Percentiles rank a stretch among this genome's conserved stretches.
Conservation (phyloP, 305 asterid genomes). For the Fraxinus floribunda region DNA sequence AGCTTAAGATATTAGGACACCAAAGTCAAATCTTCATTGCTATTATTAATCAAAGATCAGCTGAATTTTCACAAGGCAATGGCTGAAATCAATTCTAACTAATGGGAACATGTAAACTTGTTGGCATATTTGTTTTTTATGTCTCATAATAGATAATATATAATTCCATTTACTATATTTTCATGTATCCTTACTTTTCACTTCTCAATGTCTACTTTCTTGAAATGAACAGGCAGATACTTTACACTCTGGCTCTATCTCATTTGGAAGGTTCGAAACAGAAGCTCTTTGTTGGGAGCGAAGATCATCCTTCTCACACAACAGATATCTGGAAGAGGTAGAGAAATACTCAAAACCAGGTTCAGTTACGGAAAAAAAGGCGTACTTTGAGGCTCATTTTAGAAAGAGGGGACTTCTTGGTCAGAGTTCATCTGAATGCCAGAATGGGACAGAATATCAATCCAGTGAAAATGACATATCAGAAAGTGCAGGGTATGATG, state of each 20-base stretch:
- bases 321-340: constrained; percentile 83
- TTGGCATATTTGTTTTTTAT: neutral
- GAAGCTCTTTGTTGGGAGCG: constrained; percentile 88
- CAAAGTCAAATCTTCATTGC: neutral
- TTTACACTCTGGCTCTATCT: constrained; percentile 74
- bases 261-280: constrained; percentile 75
- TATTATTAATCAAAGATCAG: neutral
- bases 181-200: neutral
- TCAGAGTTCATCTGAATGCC: constrained; percentile 40
- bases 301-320: constrained; percentile 78
- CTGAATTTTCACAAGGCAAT: neutral
- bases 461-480: constrained; percentile 37
- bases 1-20: neutral
- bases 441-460: constrained; percentile 33
- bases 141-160: neutral
- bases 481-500: constrained; percentile 32
- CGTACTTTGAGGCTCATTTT: constrained; percentile 82
- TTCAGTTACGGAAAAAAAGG: constrained; percentile 74
- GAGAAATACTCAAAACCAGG: constrained; percentile 87
- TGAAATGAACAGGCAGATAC: constrained; percentile 54
- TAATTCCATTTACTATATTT: neutral
- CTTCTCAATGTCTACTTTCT: constrained; percentile 8
- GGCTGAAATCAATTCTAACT: neutral
- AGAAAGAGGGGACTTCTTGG: constrained; percentile 51
- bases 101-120: neutral